Evolutionary conservation across 108 stramenopile genomes (phyloP).

Genomic region (Chaetoceros muelleri): DNA sequence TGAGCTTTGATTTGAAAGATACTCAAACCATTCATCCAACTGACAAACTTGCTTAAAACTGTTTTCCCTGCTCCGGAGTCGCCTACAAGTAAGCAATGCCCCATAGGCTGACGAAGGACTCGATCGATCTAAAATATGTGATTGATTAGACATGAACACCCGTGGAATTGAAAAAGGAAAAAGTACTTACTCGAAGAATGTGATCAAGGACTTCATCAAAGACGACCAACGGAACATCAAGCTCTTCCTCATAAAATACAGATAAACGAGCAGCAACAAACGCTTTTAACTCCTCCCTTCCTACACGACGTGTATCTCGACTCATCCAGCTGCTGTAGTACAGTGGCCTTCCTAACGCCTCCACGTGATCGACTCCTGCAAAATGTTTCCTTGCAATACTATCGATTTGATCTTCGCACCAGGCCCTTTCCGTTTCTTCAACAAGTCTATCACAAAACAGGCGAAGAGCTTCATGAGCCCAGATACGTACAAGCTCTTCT

Average conservation of each 20-base stretch:
- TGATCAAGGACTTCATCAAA: constrained; percentile 97
- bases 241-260: constrained; percentile 97
- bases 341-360: constrained; percentile 77
- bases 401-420: constrained; percentile 79
- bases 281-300: constrained; percentile 63
- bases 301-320: constrained; percentile 80
- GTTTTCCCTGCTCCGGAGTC: constrained; percentile 94
- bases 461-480: constrained; percentile 95
- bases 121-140: constrained; percentile 63
- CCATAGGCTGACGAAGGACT: constrained; percentile 85
- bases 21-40: constrained; percentile 97
- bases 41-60: constrained; percentile 37
- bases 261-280: constrained; percentile 84
- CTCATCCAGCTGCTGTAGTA: constrained; percentile 92
- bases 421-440: constrained; percentile 73
- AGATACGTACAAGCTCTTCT: constrained; percentile 90
- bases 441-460: constrained; percentile 95
- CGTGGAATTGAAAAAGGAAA: neutral
- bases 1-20: constrained; percentile 94
- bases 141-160: too few relatives aligned
- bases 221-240: constrained; percentile 93
- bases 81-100: constrained; percentile 86
- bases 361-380: constrained; percentile 67
- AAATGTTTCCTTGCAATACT: constrained; percentile 64
- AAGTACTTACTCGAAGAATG: constrained; percentile 32